Evolutionary conservation across 1,284 basidiomycete species (phyloP).

Genomic region (Tilletia caries): DNA sequence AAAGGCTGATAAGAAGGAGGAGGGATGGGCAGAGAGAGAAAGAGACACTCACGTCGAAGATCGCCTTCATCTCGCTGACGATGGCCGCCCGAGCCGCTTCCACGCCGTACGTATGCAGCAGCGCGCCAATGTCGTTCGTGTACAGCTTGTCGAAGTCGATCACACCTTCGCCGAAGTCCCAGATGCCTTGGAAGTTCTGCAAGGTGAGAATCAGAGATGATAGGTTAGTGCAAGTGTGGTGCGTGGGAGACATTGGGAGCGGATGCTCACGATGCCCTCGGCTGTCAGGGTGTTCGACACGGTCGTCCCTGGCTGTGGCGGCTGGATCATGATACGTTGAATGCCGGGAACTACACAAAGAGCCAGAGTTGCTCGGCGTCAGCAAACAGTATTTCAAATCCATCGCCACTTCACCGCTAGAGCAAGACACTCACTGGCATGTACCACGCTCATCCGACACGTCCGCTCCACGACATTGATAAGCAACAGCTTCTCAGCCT

Average conservation of each 20-base stretch:
- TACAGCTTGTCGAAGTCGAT: constrained; percentile 80
- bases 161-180: constrained; percentile 76
- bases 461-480: constrained; percentile 52
- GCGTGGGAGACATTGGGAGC: no score
- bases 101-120: constrained; percentile 75
- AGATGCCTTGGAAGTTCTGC: constrained; percentile 78
- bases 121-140: constrained; percentile 93
- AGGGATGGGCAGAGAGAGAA: no score
- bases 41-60: constrained; percentile 64
- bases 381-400: no score
- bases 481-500: constrained; percentile 50
- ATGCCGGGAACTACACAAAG: constrained; percentile 34
- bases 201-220: no score
- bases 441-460: constrained; percentile 47
- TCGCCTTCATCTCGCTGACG: constrained; percentile 74
- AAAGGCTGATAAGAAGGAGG: no score
- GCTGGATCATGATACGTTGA: constrained; percentile 42
- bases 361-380: no score
- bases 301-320: constrained; percentile 38
- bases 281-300: constrained; percentile 37
- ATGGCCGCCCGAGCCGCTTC: constrained; percentile 56
- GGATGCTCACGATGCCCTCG: constrained; percentile 38
- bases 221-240: no score
- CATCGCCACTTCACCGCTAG: no score
- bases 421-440: constrained; percentile 31